phyloP scores from a whole-genome alignment of 176 grass and related monocot species.

The Avena sativa region DNA sequence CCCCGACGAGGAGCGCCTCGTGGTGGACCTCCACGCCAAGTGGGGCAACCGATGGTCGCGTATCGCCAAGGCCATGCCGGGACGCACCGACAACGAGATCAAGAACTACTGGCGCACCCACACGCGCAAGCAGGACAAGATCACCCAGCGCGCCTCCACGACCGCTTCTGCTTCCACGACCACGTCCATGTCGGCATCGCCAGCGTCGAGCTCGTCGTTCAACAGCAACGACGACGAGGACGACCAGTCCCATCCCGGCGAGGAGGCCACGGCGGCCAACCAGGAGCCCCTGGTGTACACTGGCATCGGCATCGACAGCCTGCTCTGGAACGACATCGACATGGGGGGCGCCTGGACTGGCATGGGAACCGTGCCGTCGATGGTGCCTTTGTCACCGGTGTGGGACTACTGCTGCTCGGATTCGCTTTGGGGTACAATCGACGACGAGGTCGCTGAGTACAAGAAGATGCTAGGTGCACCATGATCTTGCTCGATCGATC shows the following conservation, averaged over 20 bases:
- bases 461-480: conserved; percentile 50
- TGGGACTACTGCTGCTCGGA: conserved; percentile 62
- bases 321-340: neutral
- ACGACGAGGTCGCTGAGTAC: conserved; percentile 49
- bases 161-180: conserved; percentile 13
- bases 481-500: neutral
- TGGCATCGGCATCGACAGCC: neutral
- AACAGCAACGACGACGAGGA: neutral
- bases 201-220: neutral
- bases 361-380: neutral
- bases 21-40: conserved; percentile 60
- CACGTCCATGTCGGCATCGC: conserved; percentile 13
- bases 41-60: conserved; percentile 69
- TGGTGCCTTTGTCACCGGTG: conserved; percentile 50
- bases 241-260: neutral
- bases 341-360: neutral
- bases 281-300: conserved; percentile 15
- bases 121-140: conserved; percentile 56
- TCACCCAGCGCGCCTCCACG: neutral
- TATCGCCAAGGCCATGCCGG: conserved; percentile 61
- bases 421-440: conserved; percentile 58
- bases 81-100: conserved; percentile 81
- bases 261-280: neutral
- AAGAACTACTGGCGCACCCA: conserved; percentile 84
- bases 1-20: conserved; percentile 62